A percentile compares a stretch with the other conserved stretches of the same genome.
Conservation (phyloP, 108 stramenopile species). For the Skeletonema marinoi region DNA sequence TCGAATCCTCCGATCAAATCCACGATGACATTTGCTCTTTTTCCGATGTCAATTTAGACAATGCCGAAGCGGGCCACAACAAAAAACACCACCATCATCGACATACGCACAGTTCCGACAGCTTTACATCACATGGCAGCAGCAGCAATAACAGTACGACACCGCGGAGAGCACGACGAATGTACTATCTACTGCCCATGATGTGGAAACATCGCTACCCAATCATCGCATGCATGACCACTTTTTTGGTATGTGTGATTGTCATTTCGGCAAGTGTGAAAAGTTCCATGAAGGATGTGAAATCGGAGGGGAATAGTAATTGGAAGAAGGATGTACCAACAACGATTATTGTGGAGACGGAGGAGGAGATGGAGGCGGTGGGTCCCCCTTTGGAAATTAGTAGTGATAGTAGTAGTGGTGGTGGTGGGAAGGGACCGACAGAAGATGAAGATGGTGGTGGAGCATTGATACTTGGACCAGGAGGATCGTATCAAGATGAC, state of each 20-base stretch:
- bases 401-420: no score
- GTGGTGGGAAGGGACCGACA: background rate
- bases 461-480: background rate
- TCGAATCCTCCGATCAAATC: slow-evolving; percentile 6
- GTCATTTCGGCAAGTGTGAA: slow-evolving; percentile 4
- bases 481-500: background rate
- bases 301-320: no score
- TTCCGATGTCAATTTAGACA: slow-evolving; percentile 13
- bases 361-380: no score
- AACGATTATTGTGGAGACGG: no score
- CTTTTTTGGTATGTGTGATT: background rate
- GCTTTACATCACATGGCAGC: background rate
- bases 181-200: slow-evolving; percentile 29
- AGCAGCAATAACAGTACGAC: background rate
- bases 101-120: background rate
- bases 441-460: background rate
- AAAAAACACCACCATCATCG: background rate
- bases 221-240: background rate
- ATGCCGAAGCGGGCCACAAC: background rate
- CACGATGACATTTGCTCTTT: slow-evolving; percentile 10
- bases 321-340: no score
- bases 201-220: slow-evolving; percentile 10
- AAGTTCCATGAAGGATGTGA: no score
- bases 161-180: slow-evolving; percentile 9
- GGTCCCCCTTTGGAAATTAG: no score